Base-by-base conservation (phyloP, 208 protist genomes). In the Borovskyia barvae region DNA sequence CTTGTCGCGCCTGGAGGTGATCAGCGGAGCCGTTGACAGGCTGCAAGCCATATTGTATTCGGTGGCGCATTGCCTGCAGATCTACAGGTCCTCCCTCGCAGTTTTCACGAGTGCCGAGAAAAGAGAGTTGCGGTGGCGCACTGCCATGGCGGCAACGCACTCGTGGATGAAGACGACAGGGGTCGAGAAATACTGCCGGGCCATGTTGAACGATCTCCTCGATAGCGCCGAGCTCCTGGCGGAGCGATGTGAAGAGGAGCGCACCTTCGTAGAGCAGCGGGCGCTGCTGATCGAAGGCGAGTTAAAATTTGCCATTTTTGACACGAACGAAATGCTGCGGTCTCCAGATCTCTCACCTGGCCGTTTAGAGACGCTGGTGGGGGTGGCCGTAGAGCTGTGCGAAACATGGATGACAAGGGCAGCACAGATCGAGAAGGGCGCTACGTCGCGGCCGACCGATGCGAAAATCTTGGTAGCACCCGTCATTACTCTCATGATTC, bases 41-140 rank as follows among this genome's bases (percentile, higher is more conserved):
- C 51, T 83, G 35, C 63, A 57, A 15, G 29, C 47, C 17, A 50
- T 83, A 15, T 26, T 56, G 24, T 75, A 77, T 37, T 82, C 82
- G 26, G 46, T 81, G 0, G 49, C 60, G 25, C 77, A 67, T 14
- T 83, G 72, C 17, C 25, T 67, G 52, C 75, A 77, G n/a, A 37
- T 79, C 2, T 88, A 87, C 32, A 32, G 52, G 17, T 15, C 51
- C 20, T 54, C 63, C 2, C 22, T 33, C 0, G 15, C 9, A 11
- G 28, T 3, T 33, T 62, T 57, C 28, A 54, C 73, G 0, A 70
- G 50, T 5, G 24, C 33, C 5, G 67, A 73, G 15, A 88, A 85
- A 54, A 20, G 42, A 2, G 24, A 30, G 2, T 30, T 17, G 1
- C 77, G 82, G 1, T n/a, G 37, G 4, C 2, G 3, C 9, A 7